A percentile compares a stretch with the other conserved stretches of the same genome.
Conservation (phyloP, 1,284 basidiomycete genomes). For the Trichosporon sp. region DNA sequence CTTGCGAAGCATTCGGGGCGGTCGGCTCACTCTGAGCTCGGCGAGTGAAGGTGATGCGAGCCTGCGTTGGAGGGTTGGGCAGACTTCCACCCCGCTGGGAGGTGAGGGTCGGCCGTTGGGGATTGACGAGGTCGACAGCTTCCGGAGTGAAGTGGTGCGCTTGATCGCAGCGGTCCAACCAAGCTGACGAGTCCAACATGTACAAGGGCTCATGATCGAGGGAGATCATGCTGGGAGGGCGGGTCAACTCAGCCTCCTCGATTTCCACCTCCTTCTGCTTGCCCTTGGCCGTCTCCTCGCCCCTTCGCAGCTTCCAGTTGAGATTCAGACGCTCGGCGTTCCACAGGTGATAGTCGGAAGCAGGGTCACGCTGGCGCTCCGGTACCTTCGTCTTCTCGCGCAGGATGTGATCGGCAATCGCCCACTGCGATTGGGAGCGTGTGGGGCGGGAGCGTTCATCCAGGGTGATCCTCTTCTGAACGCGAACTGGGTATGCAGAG, state of each 20-base stretch:
- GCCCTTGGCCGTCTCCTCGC: neutral
- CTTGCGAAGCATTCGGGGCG: neutral
- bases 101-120: neutral
- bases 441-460: neutral
- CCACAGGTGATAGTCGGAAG: neutral
- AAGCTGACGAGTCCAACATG: neutral
- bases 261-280: neutral
- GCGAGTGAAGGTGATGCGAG: neutral
- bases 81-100: neutral
- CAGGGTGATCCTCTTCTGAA: neutral
- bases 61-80: neutral
- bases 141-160: neutral
- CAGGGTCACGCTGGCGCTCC: neutral
- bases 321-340: neutral
- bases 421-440: neutral
- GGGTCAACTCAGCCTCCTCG: neutral
- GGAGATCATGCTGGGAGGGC: neutral
- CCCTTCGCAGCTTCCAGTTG: neutral
- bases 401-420: conserved; percentile 1
- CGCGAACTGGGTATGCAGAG: neutral
- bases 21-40: conserved; percentile 1
- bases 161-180: neutral
- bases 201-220: neutral
- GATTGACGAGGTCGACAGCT: neutral
- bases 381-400: neutral